phyloP scores from a whole-genome alignment of 257 asterid species.

The Eustoma russellianum region DNA sequence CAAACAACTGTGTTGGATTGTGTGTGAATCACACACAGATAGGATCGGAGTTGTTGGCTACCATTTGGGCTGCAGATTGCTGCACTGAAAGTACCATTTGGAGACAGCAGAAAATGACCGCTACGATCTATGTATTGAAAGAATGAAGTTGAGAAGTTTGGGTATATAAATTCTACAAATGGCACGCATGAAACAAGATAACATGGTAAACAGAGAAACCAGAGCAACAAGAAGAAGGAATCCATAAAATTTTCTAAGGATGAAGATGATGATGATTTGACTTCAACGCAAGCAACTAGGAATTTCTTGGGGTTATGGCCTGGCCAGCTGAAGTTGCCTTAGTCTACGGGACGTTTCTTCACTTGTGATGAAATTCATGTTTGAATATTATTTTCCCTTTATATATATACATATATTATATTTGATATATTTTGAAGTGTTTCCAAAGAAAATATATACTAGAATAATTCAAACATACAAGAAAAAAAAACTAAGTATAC shows the following conservation, averaged over 20 bases:
- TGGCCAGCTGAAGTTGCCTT: too few species aligned
- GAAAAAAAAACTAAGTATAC: too few species aligned
- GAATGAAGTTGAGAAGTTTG: conserved; percentile 45
- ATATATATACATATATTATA: too few species aligned
- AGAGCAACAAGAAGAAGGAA: conserved; percentile 23
- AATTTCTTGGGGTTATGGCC: too few species aligned
- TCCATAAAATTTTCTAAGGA: conserved; percentile 16
- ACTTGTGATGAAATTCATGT: too few species aligned
- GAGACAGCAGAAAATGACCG: conserved; percentile 50
- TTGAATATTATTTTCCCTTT: too few species aligned
- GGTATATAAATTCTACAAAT: conserved; percentile 38
- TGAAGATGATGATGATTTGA: too few species aligned
- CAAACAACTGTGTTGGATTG: conserved; percentile 45
- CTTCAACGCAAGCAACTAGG: too few species aligned
- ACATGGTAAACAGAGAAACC: conserved; percentile 12
- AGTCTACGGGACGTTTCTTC: too few species aligned
- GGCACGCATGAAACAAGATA: conserved; percentile 14
- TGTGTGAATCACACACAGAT: conserved; percentile 51
- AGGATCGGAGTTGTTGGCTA: conserved; percentile 26
- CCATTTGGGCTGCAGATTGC: conserved; percentile 35
- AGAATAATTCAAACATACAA: too few species aligned
- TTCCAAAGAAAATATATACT: too few species aligned
- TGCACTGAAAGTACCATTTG: conserved; percentile 46
- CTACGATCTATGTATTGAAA: conserved; percentile 20
- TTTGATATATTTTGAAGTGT: too few species aligned